phyloP scores from a whole-genome alignment of 352 stramenopile genomes.

The Globisporangium solare region DNA sequence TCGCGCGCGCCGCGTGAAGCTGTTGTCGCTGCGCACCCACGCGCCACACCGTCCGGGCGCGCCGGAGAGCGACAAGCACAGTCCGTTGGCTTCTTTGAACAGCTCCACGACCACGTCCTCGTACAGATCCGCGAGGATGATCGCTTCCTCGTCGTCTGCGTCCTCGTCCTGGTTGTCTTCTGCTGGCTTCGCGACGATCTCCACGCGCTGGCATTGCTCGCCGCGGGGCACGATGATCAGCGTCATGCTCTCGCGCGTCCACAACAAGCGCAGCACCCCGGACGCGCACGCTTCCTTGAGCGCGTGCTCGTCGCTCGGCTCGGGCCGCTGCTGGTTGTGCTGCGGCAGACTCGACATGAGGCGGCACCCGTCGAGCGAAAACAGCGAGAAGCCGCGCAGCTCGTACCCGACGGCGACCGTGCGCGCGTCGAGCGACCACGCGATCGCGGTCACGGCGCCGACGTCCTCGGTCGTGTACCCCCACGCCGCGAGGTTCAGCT shows the following conservation, averaged over 20 bases:
- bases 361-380: conserved; percentile 72
- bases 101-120: conserved; percentile 42
- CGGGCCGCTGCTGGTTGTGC: conserved; percentile 54
- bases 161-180: conserved; percentile 6
- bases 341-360: conserved; percentile 82
- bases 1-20: conserved; percentile 45
- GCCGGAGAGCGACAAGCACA: conserved; percentile 78
- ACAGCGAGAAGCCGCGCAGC: conserved; percentile 70
- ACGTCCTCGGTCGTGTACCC: conserved; percentile 54
- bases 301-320: conserved; percentile 12
- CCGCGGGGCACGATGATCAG: conserved; percentile 60
- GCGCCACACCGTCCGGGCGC: conserved; percentile 62
- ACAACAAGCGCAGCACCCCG: conserved; percentile 55
- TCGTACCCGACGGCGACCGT: conserved; percentile 68
- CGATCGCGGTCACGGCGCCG: conserved; percentile 52
- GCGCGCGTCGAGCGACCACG: conserved; percentile 59
- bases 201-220: conserved; percentile 28
- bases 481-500: conserved; percentile 59
- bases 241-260: conserved; percentile 54
- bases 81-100: conserved; percentile 54
- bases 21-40: conserved; percentile 77
- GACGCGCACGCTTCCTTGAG: conserved; percentile 58
- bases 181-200: conserved; percentile 10
- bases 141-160: background rate
- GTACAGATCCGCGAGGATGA: conserved; percentile 24